Conservation (phyloP, 1,139 yeast species). For the Candida dubliniensis region DNA sequence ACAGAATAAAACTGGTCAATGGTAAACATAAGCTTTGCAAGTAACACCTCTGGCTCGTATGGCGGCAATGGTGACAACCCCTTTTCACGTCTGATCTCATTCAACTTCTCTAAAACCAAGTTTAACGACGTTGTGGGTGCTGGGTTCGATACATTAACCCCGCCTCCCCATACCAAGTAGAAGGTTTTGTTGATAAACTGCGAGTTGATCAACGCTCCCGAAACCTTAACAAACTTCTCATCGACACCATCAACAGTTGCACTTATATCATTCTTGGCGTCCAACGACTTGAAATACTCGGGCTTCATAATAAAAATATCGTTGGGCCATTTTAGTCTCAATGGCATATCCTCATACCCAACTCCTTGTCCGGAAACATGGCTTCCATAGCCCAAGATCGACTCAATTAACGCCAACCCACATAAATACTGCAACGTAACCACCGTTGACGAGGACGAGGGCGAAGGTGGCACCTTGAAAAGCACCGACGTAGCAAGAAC, state of each 20-base stretch:
- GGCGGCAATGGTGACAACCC: constrained; percentile 49
- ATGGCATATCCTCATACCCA: constrained; percentile 74
- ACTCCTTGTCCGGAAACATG: constrained; percentile 36
- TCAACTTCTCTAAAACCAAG: constrained; percentile 60
- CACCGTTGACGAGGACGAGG: constrained; percentile 35
- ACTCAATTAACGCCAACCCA: constrained; percentile 80
- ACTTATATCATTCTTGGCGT: constrained; percentile 31
- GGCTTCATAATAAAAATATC: constrained; percentile 81
- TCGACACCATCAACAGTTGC: constrained; percentile 42
- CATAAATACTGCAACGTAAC: constrained; percentile 87
- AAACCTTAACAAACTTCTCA: constrained; percentile 66
- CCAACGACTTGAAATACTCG: constrained; percentile 38
- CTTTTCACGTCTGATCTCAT: constrained; percentile 42
- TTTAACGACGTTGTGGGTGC: constrained; percentile 93
- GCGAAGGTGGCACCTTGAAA: constrained; percentile 57
- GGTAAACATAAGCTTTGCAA: constrained; percentile 69
- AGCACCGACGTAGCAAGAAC: constrained; percentile 81
- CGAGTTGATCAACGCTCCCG: constrained; percentile 85
- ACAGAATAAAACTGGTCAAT: constrained; percentile 60
- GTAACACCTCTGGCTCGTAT: constrained; percentile 58
- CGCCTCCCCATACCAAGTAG: constrained; percentile 77
- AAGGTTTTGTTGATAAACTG: constrained; percentile 60
- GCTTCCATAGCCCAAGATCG: constrained; percentile 63
- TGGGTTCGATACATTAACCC: constrained; percentile 79
- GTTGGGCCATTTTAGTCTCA: constrained; percentile 94